phyloP scores from a whole-genome alignment of 345 rosid species.

The Draba incana region DNA sequence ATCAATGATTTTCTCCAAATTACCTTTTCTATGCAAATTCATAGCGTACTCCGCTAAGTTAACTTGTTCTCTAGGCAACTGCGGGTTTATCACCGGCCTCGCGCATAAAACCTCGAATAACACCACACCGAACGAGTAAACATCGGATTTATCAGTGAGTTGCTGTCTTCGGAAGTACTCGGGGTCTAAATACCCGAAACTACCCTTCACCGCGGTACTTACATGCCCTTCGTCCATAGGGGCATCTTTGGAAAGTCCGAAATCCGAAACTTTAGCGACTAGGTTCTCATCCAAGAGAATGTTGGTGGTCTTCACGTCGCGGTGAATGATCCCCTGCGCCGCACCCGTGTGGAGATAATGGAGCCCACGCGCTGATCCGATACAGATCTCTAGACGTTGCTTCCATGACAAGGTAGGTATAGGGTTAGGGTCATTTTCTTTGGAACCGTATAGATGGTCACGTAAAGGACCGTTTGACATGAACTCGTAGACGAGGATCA shows the following conservation, averaged over 20 bases:
- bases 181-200: constrained; percentile 87
- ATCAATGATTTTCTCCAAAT: constrained; percentile 66
- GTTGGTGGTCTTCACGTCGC: constrained; percentile 86
- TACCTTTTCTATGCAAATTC: constrained; percentile 64
- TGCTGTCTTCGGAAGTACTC: constrained; percentile 87
- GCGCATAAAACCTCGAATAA: constrained; percentile 82
- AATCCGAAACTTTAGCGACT: constrained; percentile 76
- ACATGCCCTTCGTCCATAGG: constrained; percentile 70
- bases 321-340: constrained; percentile 78
- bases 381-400: constrained; percentile 79
- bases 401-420: constrained; percentile 69
- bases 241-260: constrained; percentile 79
- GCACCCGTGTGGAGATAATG: constrained; percentile 87
- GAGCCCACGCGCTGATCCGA: constrained; percentile 79
- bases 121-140: constrained; percentile 87
- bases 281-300: constrained; percentile 83
- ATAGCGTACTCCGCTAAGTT: constrained; percentile 85
- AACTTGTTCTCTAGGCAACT: constrained; percentile 69
- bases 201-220: constrained; percentile 90
- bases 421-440: constrained; percentile 43
- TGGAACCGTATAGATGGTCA: constrained; percentile 74
- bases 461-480: constrained; percentile 87
- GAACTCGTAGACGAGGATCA: constrained; percentile 89
- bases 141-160: constrained; percentile 83
- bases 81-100: constrained; percentile 67